Conservation (phyloP, 495 filamentous ascomycete genomes). For the Xylaria intraflava region DNA sequence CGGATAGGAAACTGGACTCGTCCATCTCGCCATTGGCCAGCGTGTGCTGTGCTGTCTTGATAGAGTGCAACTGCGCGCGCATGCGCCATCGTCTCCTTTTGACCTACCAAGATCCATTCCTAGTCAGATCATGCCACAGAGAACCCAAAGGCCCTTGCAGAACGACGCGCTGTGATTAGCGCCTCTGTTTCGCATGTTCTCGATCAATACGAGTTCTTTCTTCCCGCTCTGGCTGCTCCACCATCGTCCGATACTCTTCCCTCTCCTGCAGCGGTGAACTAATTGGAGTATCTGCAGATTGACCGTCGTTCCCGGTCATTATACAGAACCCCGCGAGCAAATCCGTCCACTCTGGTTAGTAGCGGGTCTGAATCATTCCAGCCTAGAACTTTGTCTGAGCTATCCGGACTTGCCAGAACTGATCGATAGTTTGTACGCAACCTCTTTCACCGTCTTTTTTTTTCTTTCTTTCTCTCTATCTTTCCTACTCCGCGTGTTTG, state of each 20-base stretch:
- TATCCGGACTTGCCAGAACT: not conserved
- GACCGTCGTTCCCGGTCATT: not conserved
- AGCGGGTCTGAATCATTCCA: not conserved
- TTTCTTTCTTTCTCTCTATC: not conserved
- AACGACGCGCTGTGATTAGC: not conserved
- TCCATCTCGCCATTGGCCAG: constrained; percentile 2
- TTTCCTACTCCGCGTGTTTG: not conserved
- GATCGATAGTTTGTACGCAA: not conserved
- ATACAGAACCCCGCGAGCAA: not conserved
- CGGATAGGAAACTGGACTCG: not conserved
- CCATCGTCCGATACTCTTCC: not conserved
- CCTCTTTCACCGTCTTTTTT: not conserved
- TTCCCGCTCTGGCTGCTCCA: not conserved
- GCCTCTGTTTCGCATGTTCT: not conserved
- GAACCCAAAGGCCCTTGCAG: constrained; percentile 14
- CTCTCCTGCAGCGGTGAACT: not conserved
- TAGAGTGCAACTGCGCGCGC: constrained; percentile 1
- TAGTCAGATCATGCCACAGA: not conserved
- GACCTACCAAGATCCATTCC: not conserved
- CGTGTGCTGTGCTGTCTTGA: not conserved
- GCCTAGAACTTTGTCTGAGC: not conserved
- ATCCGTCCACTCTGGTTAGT: not conserved
- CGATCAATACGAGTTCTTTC: not conserved
- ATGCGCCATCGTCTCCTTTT: constrained; percentile 2
- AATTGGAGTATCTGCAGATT: constrained; percentile 1